These are phyloP conservation scores for Debaryomyces prosopidis DNA, from an alignment of 805 yeast species.

Conservation along the genomic window DNA sequence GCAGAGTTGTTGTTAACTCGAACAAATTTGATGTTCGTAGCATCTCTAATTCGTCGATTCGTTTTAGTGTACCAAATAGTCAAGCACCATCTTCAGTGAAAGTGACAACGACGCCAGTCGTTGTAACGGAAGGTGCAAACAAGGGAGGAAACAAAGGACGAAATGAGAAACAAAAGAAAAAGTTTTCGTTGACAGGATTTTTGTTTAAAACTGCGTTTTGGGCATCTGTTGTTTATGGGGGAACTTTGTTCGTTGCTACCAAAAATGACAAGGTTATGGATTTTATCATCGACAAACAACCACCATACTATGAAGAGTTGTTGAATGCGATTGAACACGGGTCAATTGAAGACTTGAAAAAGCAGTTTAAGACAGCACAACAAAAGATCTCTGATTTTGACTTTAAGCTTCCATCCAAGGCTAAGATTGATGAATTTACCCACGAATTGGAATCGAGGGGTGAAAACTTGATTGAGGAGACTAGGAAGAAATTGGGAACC, in stretches of 20 bases:
- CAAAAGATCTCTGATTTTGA: conserved; percentile 15
- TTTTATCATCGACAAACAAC: conserved; percentile 42
- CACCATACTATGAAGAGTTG: conserved; percentile 44
- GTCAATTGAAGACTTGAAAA: conserved; percentile 30
- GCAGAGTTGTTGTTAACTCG: conserved; percentile 2
- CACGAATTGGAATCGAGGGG: conserved; percentile 31
- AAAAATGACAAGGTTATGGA: conserved; percentile 45
- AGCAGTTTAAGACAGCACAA: conserved; percentile 16
- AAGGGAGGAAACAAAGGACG: conserved; percentile 4
- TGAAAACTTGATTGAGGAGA: conserved; percentile 35
- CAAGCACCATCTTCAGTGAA: not conserved
- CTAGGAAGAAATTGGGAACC: conserved; percentile 30
- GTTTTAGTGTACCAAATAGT: not conserved
- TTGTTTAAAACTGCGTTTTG: conserved; percentile 29
- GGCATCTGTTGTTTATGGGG: conserved; percentile 35
- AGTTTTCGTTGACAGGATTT: conserved; percentile 30
- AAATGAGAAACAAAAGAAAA: conserved; percentile 20
- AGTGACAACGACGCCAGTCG: conserved; percentile 3
- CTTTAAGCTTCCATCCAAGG: conserved; percentile 30
- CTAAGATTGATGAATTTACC: conserved; percentile 32
- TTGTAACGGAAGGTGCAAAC: not conserved
- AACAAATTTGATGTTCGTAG: conserved; percentile 2
- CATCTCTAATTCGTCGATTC: conserved; percentile 1
- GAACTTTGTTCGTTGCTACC: conserved; percentile 41
- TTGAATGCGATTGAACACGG: conserved; percentile 39